These are phyloP conservation scores for Limonium bicolor DNA, from an alignment of 148 eudicot genomes.

Conservation along the genomic window DNA sequence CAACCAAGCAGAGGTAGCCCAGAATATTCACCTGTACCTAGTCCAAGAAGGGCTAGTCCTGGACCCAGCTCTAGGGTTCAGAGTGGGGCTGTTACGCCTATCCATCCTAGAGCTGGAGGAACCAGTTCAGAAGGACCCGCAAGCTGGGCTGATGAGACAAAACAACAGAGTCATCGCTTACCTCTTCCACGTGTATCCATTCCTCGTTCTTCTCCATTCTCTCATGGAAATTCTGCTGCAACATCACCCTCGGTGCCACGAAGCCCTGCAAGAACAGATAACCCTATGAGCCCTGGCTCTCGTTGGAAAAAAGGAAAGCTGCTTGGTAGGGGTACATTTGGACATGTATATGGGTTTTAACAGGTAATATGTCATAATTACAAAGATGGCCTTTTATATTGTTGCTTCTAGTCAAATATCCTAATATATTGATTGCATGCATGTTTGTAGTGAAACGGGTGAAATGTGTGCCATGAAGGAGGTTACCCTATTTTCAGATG, in stretches of 20 bases:
- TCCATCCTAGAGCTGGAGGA: constrained; percentile 82
- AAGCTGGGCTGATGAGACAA: constrained; percentile 47
- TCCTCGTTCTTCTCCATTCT: constrained; percentile 46
- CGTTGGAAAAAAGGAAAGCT: constrained; percentile 90
- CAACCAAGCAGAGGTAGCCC: constrained; percentile 94
- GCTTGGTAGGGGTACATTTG: constrained; percentile 96
- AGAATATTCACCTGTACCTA: constrained; percentile 90
- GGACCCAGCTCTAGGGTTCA: constrained; percentile 94
- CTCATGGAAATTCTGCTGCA: constrained; percentile 71
- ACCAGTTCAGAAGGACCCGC: constrained; percentile 26
- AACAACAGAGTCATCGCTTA: constrained; percentile 53
- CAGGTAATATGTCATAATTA: too few relatives aligned
- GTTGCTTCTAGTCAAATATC: background rate
- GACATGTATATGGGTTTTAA: constrained; percentile 96
- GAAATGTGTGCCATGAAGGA: constrained; percentile 99
- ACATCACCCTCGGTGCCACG: constrained; percentile 77
- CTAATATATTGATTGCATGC: background rate
- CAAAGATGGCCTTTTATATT: too few relatives aligned
- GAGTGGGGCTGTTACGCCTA: constrained; percentile 96
- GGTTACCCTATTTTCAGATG: constrained; percentile 88
- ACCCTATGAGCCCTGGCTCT: constrained; percentile 59
- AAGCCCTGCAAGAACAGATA: constrained; percentile 81
- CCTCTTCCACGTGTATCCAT: constrained; percentile 84
- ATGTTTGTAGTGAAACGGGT: constrained; percentile 60
- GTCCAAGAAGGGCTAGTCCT: constrained; percentile 91